phyloP scores from a whole-genome alignment of 805 yeast species.

The Metschnikowia orientalis region DNA sequence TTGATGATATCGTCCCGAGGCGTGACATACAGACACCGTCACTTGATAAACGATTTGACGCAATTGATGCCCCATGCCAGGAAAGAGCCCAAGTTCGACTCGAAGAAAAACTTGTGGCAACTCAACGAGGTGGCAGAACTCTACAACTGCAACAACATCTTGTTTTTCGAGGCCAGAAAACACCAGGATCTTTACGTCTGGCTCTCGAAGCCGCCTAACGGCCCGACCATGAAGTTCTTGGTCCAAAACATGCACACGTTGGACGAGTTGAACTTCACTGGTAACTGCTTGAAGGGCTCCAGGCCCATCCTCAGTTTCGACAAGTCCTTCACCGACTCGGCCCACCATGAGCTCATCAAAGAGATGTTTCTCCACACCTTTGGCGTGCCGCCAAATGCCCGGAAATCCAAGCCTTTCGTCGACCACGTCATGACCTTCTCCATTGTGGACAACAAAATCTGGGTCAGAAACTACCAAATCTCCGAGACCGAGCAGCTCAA shows the following conservation, averaged over 20 bases:
- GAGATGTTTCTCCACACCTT: slow-evolving; percentile 76
- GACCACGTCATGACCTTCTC: slow-evolving; percentile 94
- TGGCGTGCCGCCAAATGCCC: slow-evolving; percentile 93
- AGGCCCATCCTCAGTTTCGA: slow-evolving; percentile 92
- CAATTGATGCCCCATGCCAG: slow-evolving; percentile 87
- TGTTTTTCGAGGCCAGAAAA: slow-evolving; percentile 93
- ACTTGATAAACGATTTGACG: slow-evolving; percentile 76
- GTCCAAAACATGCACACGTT: slow-evolving; percentile 93
- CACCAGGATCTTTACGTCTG: slow-evolving; percentile 93
- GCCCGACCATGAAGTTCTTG: slow-evolving; percentile 92
- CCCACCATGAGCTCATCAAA: slow-evolving; percentile 69
- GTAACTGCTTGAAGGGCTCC: slow-evolving; percentile 92
- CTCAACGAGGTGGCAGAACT: slow-evolving; percentile 94
- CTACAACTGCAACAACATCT: slow-evolving; percentile 92
- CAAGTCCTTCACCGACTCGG: slow-evolving; percentile 58
- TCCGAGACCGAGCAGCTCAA: slow-evolving; percentile 59
- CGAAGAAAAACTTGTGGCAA: slow-evolving; percentile 82
- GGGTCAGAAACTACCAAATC: slow-evolving; percentile 95
- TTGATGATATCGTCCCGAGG: slow-evolving; percentile 91
- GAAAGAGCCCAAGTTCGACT: slow-evolving; percentile 93
- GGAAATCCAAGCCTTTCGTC: slow-evolving; percentile 89
- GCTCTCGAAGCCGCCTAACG: slow-evolving; percentile 96
- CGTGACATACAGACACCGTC: slow-evolving; percentile 92
- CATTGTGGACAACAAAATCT: slow-evolving; percentile 86
- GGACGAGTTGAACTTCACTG: slow-evolving; percentile 94